Evolutionary conservation across 2,329 filamentous ascomycete species (phyloP).

Genomic region (Microsporum canis): DNA sequence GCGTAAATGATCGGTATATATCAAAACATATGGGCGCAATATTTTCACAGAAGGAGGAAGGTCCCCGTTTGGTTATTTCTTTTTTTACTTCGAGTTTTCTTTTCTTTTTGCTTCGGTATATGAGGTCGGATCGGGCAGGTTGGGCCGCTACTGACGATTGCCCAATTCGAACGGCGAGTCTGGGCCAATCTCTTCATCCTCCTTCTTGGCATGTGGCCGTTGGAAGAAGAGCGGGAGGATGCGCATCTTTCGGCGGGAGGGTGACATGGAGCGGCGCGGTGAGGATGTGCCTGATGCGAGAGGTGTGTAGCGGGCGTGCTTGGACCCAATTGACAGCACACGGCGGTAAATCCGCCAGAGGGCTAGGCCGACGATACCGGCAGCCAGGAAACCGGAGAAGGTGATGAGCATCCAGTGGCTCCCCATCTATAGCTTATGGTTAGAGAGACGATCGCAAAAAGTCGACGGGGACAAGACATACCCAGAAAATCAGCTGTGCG

Average conservation of each 20-base stretch:
- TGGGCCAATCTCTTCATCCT: conserved; percentile 27
- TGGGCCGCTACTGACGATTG: not conserved
- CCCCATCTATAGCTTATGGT: conserved; percentile 35
- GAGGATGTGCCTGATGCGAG: conserved; percentile 15
- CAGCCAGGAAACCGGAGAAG: conserved; percentile 40
- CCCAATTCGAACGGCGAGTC: not conserved
- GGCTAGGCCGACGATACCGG: conserved; percentile 36
- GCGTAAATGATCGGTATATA: not conserved
- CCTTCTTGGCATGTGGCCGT: conserved; percentile 31
- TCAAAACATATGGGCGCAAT: not conserved
- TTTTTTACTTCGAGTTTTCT: not conserved
- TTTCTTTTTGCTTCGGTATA: not conserved
- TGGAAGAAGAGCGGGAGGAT: conserved; percentile 28
- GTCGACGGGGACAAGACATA: conserved; percentile 20
- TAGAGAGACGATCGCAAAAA: not conserved
- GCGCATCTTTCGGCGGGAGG: conserved; percentile 25
- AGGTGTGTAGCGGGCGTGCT: conserved; percentile 30
- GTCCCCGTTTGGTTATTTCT: not conserved
- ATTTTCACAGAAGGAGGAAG: not conserved
- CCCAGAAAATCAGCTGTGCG: conserved; percentile 55
- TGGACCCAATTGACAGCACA: conserved; percentile 31
- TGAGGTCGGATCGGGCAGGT: not conserved
- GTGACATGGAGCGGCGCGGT: conserved; percentile 20
- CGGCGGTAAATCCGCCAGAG: conserved; percentile 44
- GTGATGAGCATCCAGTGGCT: conserved; percentile 47